Percentiles rank a stretch among this genome's conserved stretches.
phyloP scores from a whole-genome alignment of 805 yeast species.

The Metschnikowia colocasiae region DNA sequence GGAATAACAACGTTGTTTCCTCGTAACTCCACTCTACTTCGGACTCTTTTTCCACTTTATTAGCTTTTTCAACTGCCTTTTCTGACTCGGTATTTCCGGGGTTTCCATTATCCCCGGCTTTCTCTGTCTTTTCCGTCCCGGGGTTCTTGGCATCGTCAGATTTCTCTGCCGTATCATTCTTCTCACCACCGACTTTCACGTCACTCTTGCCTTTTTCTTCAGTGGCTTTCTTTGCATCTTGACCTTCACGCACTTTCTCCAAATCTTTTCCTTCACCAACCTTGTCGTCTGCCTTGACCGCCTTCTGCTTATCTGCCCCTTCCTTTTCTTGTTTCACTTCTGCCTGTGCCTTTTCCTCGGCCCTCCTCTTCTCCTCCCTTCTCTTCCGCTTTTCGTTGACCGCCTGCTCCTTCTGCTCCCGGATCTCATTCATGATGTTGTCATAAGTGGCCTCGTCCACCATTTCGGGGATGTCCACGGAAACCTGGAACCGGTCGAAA shows the following conservation, averaged over 20 bases:
- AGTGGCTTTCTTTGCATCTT: too few species aligned
- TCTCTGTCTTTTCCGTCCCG: slow-evolving; percentile 14
- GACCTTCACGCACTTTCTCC: too few species aligned
- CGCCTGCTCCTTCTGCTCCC: slow-evolving; percentile 19
- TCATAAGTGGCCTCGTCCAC: slow-evolving; percentile 57
- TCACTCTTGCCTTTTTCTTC: not conserved
- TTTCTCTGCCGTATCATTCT: slow-evolving; percentile 30
- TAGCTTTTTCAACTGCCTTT: slow-evolving; percentile 19
- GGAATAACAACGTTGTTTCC: slow-evolving; percentile 79
- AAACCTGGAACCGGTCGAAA: slow-evolving; percentile 72
- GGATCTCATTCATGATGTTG: slow-evolving; percentile 43
- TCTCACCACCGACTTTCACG: not conserved
- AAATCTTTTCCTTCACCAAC: not conserved
- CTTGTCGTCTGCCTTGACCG: not conserved
- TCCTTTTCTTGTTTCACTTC: slow-evolving; percentile 4
- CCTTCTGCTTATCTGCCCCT: slow-evolving; percentile 7
- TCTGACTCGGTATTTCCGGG: slow-evolving; percentile 12
- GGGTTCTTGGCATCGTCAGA: slow-evolving; percentile 9
- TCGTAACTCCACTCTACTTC: slow-evolving; percentile 60
- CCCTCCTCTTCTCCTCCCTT: slow-evolving; percentile 3
- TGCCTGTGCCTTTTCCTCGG: not conserved
- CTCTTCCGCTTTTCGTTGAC: slow-evolving; percentile 9
- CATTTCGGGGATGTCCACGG: slow-evolving; percentile 66
- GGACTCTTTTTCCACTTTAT: slow-evolving; percentile 29
- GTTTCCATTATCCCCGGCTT: slow-evolving; percentile 5